These are phyloP conservation scores for Glonium stellatum DNA, from an alignment of 495 filamentous ascomycete species.

Conservation along the genomic window DNA sequence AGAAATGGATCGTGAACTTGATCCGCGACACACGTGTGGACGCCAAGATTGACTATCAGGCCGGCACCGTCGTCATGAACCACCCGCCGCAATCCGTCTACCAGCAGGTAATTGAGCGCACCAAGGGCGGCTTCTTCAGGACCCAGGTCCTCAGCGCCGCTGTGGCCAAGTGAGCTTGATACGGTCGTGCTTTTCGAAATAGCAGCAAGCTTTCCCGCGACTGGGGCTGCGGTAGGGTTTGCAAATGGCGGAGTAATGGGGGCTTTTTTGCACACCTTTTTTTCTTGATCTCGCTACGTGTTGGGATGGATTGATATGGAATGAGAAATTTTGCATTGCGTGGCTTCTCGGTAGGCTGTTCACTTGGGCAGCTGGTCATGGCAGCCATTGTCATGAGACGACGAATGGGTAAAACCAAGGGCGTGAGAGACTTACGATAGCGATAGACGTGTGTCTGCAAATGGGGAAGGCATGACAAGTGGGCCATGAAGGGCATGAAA, in stretches of 20 bases:
- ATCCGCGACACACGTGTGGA: slow-evolving; percentile 96
- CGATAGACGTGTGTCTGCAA: not conserved
- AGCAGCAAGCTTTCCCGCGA: not conserved
- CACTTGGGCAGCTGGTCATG: not conserved
- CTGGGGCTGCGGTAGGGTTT: not conserved
- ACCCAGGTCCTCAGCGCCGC: slow-evolving; percentile 40
- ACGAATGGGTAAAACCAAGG: not conserved
- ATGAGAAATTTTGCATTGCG: not conserved
- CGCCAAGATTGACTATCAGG: slow-evolving; percentile 98
- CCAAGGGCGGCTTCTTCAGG: slow-evolving; percentile 89
- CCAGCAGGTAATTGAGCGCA: slow-evolving; percentile 96
- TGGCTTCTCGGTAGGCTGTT: not conserved
- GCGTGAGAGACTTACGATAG: not conserved
- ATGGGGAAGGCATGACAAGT: not conserved
- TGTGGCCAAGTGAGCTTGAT: slow-evolving; percentile 34
- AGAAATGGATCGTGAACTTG: slow-evolving; percentile 99
- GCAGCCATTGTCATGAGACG: not conserved
- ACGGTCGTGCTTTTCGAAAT: not conserved
- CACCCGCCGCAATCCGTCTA: slow-evolving; percentile 96
- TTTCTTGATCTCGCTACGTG: not conserved
- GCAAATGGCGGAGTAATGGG: not conserved
- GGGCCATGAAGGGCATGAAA: not conserved
- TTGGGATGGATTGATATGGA: not conserved
- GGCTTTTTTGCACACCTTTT: not conserved
- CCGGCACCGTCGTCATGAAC: slow-evolving; percentile 98